Base-by-base conservation (phyloP, 352 stramenopile genomes). In the Hyphochytrium catenoides region DNA sequence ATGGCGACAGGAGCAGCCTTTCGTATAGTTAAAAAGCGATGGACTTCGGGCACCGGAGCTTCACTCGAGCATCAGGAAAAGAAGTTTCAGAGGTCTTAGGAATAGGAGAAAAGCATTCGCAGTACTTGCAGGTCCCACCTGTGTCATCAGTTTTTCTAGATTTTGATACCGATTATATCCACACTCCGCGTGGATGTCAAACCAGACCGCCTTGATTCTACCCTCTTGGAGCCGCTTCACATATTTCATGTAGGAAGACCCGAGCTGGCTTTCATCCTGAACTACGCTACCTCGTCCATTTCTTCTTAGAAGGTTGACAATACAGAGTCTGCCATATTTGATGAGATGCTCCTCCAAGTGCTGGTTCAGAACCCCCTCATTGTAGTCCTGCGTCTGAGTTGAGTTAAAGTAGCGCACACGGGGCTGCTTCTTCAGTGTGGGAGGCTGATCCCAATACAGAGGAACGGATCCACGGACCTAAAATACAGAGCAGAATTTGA, bases 131-230 rank as follows among this genome's bases (percentile, higher is more conserved):
- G 56, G 52, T 36, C 54, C 47, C 8, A 94, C 55, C 31, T 79
- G 44, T 4, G 65, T 46, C 37, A 93, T 44, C 20, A 95, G 57
- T 46, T 89, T 81, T 26, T 48, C 57, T 9, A 95, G 56, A 43
- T 88, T 85, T 30, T 81, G 56, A 68, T 78, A 96, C 57, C 82
- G 51, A 54, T 89, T 91, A 39, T 82, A 67, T 47, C 73, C 74
- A 43, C 83, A 91, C 54, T 95, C 81, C 26, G 87, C 61, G 62
- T 96, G 87, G 56, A 96, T 95, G 47, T 96, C 87, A 57, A 92
- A 96, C 85, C 84, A 95, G 29, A 35, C 45, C 41, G 17, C 22
- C 34, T 30, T 19, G 27, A 19, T 47, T 14, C 34, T 39, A 28
- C 71, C 59, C 5, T 87, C 69, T 22, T 55, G 56, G 16, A 56